Base-by-base conservation (phyloP, 2,329 filamentous ascomycete species). In the Pseudocercospora cruenta region DNA sequence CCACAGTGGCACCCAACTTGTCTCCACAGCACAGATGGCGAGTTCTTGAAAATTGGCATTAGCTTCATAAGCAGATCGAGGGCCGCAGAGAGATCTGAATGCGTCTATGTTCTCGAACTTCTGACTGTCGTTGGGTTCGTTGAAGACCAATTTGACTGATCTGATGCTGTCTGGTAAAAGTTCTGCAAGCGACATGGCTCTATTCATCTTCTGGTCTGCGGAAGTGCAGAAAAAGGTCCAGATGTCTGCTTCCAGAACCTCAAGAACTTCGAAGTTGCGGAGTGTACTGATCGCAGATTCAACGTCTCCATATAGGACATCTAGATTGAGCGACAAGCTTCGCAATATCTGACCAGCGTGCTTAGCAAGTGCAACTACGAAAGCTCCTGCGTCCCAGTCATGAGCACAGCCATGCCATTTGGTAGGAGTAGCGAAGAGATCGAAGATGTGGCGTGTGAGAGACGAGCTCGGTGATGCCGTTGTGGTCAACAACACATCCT, bases 391-490 rank as follows among this genome's bases (percentile, higher is more conserved):
- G 21, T 61, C 33, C 63, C 63, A 65, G 54, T 67, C 58, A 39
- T 63, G n/a, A 28, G 24, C 16, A 26, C 59, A 67, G 2, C 45
- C 65, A 31, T 66, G 63, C 63, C 60, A 68, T 49, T 66, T 66
- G 1, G 47, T 64, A 8, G 58, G 60, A 62, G 43, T 69, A 69
- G 33, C 39, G 59, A n/a, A 66, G 36, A 31, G 57, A 53, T 24
- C 9, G 24, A 9, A 66, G 14, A 6, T 31, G 22, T n/a, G 64
- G 67, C 8, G 61, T 62, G 21, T 62, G 58, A 12, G 24, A 36
- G 6, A 66, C 10, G 14, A 69, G 47, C 51, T 63, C 36, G 9
- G 55, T 28, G 19, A 69, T 60, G 16, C 57, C 60, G 16, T 39
- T n/a, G 8, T n/a, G 21, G 24, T 64, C 58, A 19, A 67, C 64